Conservation (phyloP, 129 eudicot species). For the Flaveria sonorensis region DNA sequence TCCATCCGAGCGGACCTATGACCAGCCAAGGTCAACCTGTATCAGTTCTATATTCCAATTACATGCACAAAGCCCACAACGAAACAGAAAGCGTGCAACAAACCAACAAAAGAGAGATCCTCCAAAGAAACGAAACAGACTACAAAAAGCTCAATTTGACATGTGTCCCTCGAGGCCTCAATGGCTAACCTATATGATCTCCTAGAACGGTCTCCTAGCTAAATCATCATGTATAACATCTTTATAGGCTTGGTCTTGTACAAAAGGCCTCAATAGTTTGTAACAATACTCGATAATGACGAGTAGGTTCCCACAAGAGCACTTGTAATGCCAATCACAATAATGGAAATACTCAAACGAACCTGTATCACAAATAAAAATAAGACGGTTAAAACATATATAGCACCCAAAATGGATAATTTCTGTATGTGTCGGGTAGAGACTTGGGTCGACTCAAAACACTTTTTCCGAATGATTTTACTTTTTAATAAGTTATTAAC, state of each 20-base stretch:
- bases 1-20: background rate
- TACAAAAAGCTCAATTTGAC: background rate
- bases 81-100: background rate
- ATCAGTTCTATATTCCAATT: background rate
- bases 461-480: background rate
- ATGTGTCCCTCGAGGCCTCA: constrained; percentile 17
- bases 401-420: background rate
- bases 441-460: background rate
- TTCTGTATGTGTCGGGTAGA: background rate
- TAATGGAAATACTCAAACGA: constrained; percentile 47
- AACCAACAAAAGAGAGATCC: background rate
- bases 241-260: constrained; percentile 12
- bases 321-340: constrained; percentile 56
- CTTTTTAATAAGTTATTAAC: background rate
- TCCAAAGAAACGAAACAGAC: background rate
- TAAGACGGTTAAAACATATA: background rate
- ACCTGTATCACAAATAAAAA: constrained; percentile 34
- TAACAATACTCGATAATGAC: constrained; percentile 44
- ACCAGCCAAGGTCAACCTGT: background rate
- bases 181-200: background rate
- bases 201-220: constrained; percentile 1
- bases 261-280: constrained; percentile 35
- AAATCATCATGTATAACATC: constrained; percentile 7
- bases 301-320: constrained; percentile 71
- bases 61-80: constrained; percentile 1